Base-by-base conservation (phyloP, 106 monocot genomes). In the Allium sativum region DNA sequence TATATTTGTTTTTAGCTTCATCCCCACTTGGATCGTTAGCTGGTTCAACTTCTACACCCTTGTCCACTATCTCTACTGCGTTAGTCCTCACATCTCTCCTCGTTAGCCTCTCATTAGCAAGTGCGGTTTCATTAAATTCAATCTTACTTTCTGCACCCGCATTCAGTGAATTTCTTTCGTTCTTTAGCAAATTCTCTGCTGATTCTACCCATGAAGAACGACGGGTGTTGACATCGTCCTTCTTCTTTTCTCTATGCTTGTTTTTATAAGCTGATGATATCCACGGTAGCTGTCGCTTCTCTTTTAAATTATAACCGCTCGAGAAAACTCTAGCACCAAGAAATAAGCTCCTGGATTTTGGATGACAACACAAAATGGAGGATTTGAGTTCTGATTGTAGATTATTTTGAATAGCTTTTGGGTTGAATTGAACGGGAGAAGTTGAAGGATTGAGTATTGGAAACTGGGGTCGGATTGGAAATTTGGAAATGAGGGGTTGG, bases 161-260 rank as follows among this genome's bases (percentile, higher is more conserved):
- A 47, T 45, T 62, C 2, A 12, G 11, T 6, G 45, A 46, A 61
- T 18, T 1, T 52, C 64, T 41, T 12, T 57, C 15, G 52, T 59
- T 70, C 73, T 57, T 83, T 14, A 72, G 74, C 43, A 90, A 74
- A 65, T 79, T 86, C 43, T 83, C 81, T 0, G 89, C 94, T 0
- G 86, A 90, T 45, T 58, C 75, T 56, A 83, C 90, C 94, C 90
- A 94, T 3, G 94, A 70, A 14, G 82, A 83, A 14, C 55, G 60
- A 42, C 13, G 62, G 21, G 62, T 48, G 22, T 52, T 74, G 44
- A 40, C 55, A 0, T 51, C 48, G 8, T 16, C 22, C 70, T 8
- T 47, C 54, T 67, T 64, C 14, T 64, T 64, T 61, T 75, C 63
- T 62, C 61, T 72, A 18, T 50, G 57, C 31, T 31, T 31, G 31